phyloP scores from a whole-genome alignment of 2,329 filamentous ascomycete genomes.

The Xylariaceae sp. region DNA sequence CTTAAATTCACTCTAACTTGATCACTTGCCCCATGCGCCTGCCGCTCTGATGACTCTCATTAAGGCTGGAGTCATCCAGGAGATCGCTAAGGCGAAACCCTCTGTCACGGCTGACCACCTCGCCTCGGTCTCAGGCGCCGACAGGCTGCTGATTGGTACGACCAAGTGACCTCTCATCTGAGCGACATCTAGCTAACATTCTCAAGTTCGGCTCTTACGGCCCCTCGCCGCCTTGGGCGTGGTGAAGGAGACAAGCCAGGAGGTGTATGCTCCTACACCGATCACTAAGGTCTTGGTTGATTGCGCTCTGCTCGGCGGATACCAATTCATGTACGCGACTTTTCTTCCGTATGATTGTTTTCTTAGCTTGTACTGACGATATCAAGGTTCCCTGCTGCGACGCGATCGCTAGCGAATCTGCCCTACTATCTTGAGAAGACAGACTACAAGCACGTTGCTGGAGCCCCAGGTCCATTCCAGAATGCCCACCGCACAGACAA shows the following conservation, averaged over 20 bases:
- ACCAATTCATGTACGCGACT: constrained; percentile 17
- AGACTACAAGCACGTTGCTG: constrained; percentile 11
- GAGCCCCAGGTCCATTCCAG: constrained; percentile 13
- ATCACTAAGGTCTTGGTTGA: constrained; percentile 13
- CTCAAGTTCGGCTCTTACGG: constrained; percentile 36
- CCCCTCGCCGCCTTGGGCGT: constrained; percentile 13
- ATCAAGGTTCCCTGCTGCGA: constrained; percentile 9
- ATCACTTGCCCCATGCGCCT: constrained; percentile 13
- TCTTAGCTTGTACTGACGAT: background rate
- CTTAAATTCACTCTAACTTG: background rate
- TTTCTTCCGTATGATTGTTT: no score
- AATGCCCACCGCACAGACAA: constrained; percentile 13
- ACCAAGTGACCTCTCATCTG: background rate
- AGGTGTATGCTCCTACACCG: constrained; percentile 12
- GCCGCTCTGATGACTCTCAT: constrained; percentile 14
- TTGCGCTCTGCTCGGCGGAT: constrained; percentile 15
- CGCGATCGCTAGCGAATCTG: constrained; percentile 14
- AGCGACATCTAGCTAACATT: constrained; percentile 25
- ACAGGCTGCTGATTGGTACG: constrained; percentile 14
- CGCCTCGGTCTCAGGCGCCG: constrained; percentile 7
- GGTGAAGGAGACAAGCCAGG: constrained; percentile 10
- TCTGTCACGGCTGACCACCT: constrained; percentile 12
- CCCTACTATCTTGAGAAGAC: constrained; percentile 16
- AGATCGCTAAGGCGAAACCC: constrained; percentile 14
- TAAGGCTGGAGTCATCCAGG: constrained; percentile 15